Percentiles rank a stretch among this genome's conserved stretches.
Conservation (phyloP, 148 eudicot genomes). For the Mesembryanthemum crystallinum region DNA sequence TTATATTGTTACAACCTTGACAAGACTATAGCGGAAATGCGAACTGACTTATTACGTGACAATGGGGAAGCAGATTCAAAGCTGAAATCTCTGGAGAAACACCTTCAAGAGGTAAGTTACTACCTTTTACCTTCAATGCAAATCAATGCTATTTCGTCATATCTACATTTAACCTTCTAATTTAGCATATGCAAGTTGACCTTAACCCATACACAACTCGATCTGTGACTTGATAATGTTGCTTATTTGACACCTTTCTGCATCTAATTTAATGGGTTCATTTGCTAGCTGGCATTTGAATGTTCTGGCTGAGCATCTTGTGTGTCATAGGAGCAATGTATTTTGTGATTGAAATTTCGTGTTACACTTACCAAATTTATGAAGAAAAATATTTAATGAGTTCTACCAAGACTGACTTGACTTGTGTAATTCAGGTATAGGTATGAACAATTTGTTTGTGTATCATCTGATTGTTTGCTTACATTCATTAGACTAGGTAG, state of each 20-base stretch:
- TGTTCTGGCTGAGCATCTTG: neutral
- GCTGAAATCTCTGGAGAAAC: slow-evolving; percentile 88
- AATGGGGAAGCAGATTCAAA: slow-evolving; percentile 77
- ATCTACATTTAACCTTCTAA: too few species aligned
- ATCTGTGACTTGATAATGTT: too few species aligned
- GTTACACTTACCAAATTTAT: too few species aligned
- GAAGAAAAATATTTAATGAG: too few species aligned
- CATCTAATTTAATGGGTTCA: neutral
- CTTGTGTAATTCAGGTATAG: too few species aligned
- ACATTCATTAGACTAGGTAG: too few species aligned
- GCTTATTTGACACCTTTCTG: neutral
- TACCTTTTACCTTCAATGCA: slow-evolving; percentile 2
- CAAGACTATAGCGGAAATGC: slow-evolving; percentile 96
- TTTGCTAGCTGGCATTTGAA: neutral
- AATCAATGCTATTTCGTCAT: neutral
- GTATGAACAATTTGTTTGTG: too few species aligned
- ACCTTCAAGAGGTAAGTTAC: slow-evolving; percentile 79
- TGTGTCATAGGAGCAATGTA: neutral
- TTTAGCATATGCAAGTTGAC: neutral
- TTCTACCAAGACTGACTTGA: too few species aligned
- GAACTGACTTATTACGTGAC: slow-evolving; percentile 80
- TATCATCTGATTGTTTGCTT: too few species aligned
- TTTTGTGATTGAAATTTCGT: neutral
- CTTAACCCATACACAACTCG: too few species aligned
- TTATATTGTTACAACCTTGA: slow-evolving; percentile 96